Evolutionary conservation across 106 monocot species (phyloP).

Genomic region (Cymbidium sinense): DNA sequence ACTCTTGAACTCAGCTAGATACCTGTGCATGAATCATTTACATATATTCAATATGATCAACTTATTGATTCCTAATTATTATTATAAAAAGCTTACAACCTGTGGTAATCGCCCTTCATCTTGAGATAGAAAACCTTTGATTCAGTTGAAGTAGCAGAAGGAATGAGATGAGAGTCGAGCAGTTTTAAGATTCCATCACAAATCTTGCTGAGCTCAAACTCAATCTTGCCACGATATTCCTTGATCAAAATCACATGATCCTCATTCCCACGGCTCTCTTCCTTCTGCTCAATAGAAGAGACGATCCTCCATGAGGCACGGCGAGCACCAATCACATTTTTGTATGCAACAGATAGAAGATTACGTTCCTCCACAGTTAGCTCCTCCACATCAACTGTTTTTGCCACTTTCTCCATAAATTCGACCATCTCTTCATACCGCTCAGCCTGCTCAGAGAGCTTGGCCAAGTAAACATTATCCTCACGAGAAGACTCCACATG

Average conservation of each 20-base stretch:
- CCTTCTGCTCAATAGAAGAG: slow-evolving; percentile 47
- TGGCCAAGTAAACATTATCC: slow-evolving; percentile 49
- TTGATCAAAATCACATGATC: slow-evolving; percentile 37
- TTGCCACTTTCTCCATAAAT: slow-evolving; percentile 51
- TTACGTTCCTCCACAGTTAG: slow-evolving; percentile 40
- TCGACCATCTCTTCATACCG: slow-evolving; percentile 48
- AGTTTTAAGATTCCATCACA: slow-evolving; percentile 38
- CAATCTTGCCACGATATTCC: slow-evolving; percentile 42
- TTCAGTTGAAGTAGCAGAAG: slow-evolving; percentile 29
- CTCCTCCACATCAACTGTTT: slow-evolving; percentile 36
- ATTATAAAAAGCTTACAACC: slow-evolving; percentile 4
- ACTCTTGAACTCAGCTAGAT: slow-evolving; percentile 40
- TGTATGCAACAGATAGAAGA: slow-evolving; percentile 39
- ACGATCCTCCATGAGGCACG: slow-evolving; percentile 44
- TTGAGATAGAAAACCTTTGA: slow-evolving; percentile 48
- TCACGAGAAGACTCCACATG: slow-evolving; percentile 29
- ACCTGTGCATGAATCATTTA: slow-evolving; percentile 18
- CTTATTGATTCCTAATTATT: neutral
- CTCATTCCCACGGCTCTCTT: slow-evolving; percentile 46
- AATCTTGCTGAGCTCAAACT: slow-evolving; percentile 38
- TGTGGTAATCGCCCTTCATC: slow-evolving; percentile 53
- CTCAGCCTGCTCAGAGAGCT: slow-evolving; percentile 41
- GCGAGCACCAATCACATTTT: slow-evolving; percentile 43
- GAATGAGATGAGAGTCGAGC: slow-evolving; percentile 35
- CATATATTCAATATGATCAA: neutral